These are phyloP conservation scores for Phragmites australis DNA, from an alignment of 176 grass and related monocot species.

Conservation along the genomic window DNA sequence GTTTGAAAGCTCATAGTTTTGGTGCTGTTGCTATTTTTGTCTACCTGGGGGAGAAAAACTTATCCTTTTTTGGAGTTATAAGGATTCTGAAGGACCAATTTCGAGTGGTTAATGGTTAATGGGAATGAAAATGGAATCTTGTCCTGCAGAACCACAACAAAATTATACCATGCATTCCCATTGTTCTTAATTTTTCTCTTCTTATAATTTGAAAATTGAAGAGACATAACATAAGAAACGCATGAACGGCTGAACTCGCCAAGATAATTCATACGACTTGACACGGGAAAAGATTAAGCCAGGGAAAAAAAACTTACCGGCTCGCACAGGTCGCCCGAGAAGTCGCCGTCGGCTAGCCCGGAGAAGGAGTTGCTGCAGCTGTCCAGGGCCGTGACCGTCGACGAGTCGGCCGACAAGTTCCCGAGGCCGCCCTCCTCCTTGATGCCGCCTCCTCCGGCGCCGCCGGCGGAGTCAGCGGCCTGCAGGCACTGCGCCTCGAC, in stretches of 20 bases:
- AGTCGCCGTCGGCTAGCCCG: conserved; percentile 52
- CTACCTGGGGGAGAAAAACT: background rate
- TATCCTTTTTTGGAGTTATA: background rate
- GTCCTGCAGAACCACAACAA: background rate
- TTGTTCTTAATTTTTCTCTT: background rate
- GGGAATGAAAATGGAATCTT: conserved; percentile 8
- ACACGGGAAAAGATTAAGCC: background rate
- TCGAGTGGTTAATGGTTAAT: conserved; percentile 21
- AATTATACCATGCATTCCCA: background rate
- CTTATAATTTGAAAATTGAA: background rate
- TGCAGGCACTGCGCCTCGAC: background rate
- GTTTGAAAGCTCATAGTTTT: conserved; percentile 31
- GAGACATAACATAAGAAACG: background rate
- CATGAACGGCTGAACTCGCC: background rate
- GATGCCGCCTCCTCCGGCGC: background rate
- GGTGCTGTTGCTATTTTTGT: background rate
- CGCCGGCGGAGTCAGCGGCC: background rate
- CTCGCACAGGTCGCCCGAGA: conserved; percentile 75
- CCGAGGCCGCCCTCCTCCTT: conserved; percentile 37
- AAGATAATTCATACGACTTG: conserved; percentile 5
- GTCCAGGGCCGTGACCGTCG: conserved; percentile 76
- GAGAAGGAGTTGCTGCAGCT: conserved; percentile 90
- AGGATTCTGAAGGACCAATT: conserved; percentile 3
- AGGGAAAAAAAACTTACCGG: conserved; percentile 50
- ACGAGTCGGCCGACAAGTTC: conserved; percentile 69